Conservation (phyloP, 2,329 filamentous ascomycete genomes). For the Sclerotiophoma versabilis region DNA sequence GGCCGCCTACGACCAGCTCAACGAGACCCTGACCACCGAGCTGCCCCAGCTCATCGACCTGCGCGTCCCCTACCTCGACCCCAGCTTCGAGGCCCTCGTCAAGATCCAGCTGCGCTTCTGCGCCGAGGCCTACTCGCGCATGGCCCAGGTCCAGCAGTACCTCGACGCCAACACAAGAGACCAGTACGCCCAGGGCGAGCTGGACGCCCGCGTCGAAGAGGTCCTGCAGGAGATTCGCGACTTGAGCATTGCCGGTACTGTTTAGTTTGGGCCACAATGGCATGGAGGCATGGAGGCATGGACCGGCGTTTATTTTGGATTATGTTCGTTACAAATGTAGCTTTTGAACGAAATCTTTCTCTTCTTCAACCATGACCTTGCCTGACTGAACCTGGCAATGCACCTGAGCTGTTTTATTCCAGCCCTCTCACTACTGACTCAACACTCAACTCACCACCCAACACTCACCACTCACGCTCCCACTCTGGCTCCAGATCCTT, state of each 20-base stretch:
- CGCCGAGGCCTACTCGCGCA: slow-evolving; percentile 93
- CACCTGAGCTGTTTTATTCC: not conserved
- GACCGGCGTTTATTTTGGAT: slow-evolving; percentile 8
- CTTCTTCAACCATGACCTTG: too few relatives aligned
- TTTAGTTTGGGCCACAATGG: slow-evolving; percentile 38
- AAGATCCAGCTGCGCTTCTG: slow-evolving; percentile 99
- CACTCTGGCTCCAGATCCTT: slow-evolving; percentile 46
- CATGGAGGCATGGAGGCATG: not conserved
- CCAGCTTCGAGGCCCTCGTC: slow-evolving; percentile 95
- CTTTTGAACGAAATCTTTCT: not conserved
- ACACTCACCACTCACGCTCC: slow-evolving; percentile 38
- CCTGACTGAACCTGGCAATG: not conserved
- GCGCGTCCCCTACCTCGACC: slow-evolving; percentile 94
- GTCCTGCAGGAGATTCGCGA: slow-evolving; percentile 97
- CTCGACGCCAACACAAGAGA: slow-evolving; percentile 94
- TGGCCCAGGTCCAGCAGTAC: slow-evolving; percentile 99
- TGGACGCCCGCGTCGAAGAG: slow-evolving; percentile 92
- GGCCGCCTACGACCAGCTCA: slow-evolving; percentile 92
- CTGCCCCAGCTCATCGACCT: slow-evolving; percentile 95
- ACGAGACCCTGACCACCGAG: slow-evolving; percentile 93
- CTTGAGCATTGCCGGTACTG: slow-evolving; percentile 85
- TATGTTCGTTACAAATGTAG: not conserved
- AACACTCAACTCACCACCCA: not conserved
- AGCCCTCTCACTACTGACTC: not conserved
- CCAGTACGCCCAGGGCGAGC: slow-evolving; percentile 90